Percentiles rank a stretch among this genome's conserved stretches.
Conservation (phyloP, 1,139 yeast genomes). For the Magnusiomyces sp. region DNA sequence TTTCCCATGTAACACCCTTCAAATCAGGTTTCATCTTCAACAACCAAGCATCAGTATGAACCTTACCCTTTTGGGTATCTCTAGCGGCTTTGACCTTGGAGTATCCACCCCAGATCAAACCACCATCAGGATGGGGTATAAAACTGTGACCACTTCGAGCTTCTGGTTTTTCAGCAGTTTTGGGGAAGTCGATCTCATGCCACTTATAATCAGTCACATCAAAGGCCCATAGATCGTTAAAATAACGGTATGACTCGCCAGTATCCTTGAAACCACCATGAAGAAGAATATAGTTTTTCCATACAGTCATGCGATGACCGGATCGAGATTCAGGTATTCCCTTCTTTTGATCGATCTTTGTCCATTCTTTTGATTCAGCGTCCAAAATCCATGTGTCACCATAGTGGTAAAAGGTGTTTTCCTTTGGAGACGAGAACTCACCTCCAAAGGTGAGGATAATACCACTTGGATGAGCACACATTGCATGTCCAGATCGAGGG, state of each 20-base stretch:
- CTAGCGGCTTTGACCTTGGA: conserved; percentile 86
- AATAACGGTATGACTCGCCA: conserved; percentile 62
- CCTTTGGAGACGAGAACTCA: conserved; percentile 94
- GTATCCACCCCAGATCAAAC: conserved; percentile 86
- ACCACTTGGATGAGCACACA: conserved; percentile 91
- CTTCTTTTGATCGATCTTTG: conserved; percentile 65
- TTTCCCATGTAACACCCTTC: conserved; percentile 74
- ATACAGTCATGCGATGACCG: conserved; percentile 81
- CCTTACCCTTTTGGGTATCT: conserved; percentile 86
- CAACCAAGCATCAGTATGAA: conserved; percentile 81
- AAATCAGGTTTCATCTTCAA: conserved; percentile 82
- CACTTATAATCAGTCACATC: conserved; percentile 85
- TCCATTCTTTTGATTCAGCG: conserved; percentile 79
- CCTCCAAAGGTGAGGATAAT: conserved; percentile 85
- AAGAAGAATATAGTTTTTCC: conserved; percentile 82
- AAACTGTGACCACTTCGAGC: conserved; percentile 91
- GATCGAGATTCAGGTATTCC: conserved; percentile 85
- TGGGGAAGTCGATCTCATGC: conserved; percentile 83
- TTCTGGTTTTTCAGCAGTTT: conserved; percentile 74
- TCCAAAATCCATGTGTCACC: conserved; percentile 95
- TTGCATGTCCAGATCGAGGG: conserved; percentile 89
- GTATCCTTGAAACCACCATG: conserved; percentile 93
- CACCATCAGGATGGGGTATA: conserved; percentile 76
- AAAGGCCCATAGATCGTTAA: conserved; percentile 85
- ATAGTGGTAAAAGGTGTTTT: conserved; percentile 89